Evolutionary conservation across 805 yeast species (phyloP).

Genomic region (Suhomyces sp.): DNA sequence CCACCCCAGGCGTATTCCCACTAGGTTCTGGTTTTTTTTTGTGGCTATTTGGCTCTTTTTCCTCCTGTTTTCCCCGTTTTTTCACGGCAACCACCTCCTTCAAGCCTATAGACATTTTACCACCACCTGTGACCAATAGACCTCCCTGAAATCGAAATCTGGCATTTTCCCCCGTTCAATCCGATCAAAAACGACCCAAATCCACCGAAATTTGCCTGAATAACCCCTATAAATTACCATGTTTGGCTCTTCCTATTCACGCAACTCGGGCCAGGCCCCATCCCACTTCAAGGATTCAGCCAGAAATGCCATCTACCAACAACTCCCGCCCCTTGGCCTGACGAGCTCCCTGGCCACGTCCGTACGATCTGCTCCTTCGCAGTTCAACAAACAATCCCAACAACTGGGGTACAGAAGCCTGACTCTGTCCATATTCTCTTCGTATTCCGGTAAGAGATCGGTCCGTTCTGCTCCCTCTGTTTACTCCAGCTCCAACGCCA

Average conservation of each 20-base stretch:
- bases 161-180: too few relatives aligned
- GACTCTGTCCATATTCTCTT: conserved; percentile 39
- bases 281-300: conserved; percentile 42
- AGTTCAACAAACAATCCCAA: conserved; percentile 20
- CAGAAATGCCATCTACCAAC: conserved; percentile 44
- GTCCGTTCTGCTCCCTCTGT: conserved; percentile 45
- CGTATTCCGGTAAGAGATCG: conserved; percentile 28
- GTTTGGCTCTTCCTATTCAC: conserved; percentile 32
- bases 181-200: too few relatives aligned
- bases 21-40: too few relatives aligned
- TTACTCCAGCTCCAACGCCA: conserved; percentile 42
- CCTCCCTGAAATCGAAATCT: too few relatives aligned
- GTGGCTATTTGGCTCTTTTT: too few relatives aligned
- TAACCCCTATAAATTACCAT: too few relatives aligned
- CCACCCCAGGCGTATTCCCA: too few relatives aligned
- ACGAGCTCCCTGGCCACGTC: conserved; percentile 26
- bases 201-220: too few relatives aligned
- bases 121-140: too few relatives aligned
- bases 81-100: too few relatives aligned
- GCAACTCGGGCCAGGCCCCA: conserved; percentile 30
- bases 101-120: too few relatives aligned
- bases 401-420: conserved; percentile 31
- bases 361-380: conserved; percentile 42
- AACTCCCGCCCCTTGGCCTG: conserved; percentile 31
- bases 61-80: too few relatives aligned